Percentiles rank a stretch among this genome's conserved stretches.
phyloP scores from a whole-genome alignment of 371 early-diverging fungal genomes.

The Mucor ambiguus region DNA sequence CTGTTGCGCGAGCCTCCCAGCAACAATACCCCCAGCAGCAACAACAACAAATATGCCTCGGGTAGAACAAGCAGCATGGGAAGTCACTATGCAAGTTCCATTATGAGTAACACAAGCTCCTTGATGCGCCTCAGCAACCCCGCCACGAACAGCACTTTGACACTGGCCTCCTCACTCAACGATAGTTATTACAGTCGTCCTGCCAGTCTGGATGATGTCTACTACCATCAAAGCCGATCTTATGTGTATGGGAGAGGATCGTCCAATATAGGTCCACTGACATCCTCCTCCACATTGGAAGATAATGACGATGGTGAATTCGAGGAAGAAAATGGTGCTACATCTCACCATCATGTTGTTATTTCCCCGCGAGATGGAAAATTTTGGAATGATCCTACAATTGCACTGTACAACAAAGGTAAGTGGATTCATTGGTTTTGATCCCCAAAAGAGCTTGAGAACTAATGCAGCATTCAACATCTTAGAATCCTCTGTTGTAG shows the following conservation, averaged over 20 bases:
- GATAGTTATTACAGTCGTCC: slow-evolving; percentile 27
- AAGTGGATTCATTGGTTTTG: not conserved
- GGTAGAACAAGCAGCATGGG: slow-evolving; percentile 45
- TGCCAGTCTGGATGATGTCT: slow-evolving; percentile 43
- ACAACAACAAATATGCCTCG: slow-evolving; percentile 15
- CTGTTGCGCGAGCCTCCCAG: slow-evolving; percentile 61
- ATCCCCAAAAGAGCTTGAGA: not conserved
- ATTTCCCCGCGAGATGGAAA: slow-evolving; percentile 7
- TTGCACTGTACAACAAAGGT: slow-evolving; percentile 12
- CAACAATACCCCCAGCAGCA: slow-evolving; percentile 9
- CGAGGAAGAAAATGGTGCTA: slow-evolving; percentile 1
- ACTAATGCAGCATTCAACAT: not conserved
- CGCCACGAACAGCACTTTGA: slow-evolving; percentile 25
- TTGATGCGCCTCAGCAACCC: slow-evolving; percentile 35
- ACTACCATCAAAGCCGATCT: not conserved
- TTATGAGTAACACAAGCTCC: slow-evolving; percentile 34
- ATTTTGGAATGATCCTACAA: slow-evolving; percentile 10
- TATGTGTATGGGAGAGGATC: slow-evolving; percentile 19
- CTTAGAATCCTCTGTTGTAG: not conserved
- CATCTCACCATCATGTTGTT: not conserved
- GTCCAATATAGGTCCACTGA: slow-evolving; percentile 11
- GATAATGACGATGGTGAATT: slow-evolving; percentile 17
- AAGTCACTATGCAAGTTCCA: slow-evolving; percentile 33
- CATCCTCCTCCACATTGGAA: slow-evolving; percentile 22
- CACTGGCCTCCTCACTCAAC: slow-evolving; percentile 17